Base-by-base conservation (phyloP, 1,284 basidiomycete genomes). In the Ceratobasidium sp. region DNA sequence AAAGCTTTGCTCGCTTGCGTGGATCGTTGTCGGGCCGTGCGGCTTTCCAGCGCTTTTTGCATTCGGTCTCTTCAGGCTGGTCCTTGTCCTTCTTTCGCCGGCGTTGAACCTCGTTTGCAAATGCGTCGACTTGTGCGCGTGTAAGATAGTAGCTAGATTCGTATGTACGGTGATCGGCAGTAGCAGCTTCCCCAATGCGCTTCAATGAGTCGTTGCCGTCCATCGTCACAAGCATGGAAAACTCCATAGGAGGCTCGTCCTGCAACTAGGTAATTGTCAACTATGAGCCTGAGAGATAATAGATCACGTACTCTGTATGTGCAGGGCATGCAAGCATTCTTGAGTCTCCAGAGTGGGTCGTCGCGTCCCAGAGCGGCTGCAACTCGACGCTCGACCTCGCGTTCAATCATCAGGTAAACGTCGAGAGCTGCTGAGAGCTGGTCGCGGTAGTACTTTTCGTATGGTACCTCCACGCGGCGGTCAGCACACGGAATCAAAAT, bases 21-120 rank as follows among this genome's bases (percentile, higher is more conserved):
- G 78, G 3, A 78, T 83, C 81, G 82, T 84, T 81, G 82, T 83
- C 57, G 81, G 81, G 79, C 85, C 85, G 41, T 81, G 83, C 78
- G 38, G 81, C 81, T 60, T 82, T 81, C 78, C 79, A 80, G 12
- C 80, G 78, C 33, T 80, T 55, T 0, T 78, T 77, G 46, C 82
- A 82, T 0, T 70, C 50, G 0, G 76, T 81, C 62, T 30, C 23
- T 2, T 57, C 75, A n/a, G n/a, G n/a, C 20, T 77, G 65, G 35
- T 1, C 8, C 64, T 55, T 10, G 16, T 50, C n/a, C 12, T 27
- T 30, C 5, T 14, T n/a, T 10, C 62, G 46, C 52, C 74, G 62
- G 2, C 82, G 75, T 7, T 79, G 77, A 23, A 82, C 82, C 70
- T 84, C 81, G 57, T 82, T 33, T 59, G 38, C 78, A 81, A 79